Evolutionary conservation across 306 rosid genomes (phyloP).

Genomic region (Dryas drummondii): DNA sequence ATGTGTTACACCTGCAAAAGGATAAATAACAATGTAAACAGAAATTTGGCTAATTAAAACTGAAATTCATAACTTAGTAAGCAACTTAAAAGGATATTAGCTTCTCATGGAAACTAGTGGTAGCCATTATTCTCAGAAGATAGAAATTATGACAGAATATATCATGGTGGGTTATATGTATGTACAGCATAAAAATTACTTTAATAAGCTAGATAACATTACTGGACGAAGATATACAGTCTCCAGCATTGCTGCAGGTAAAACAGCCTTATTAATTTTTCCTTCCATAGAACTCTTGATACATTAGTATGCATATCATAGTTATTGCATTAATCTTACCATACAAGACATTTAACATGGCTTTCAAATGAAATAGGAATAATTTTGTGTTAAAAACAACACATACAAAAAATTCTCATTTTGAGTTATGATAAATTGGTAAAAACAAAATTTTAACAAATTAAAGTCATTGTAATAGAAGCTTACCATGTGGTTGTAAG

Average conservation of each 20-base stretch:
- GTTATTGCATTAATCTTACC: constrained; percentile 6
- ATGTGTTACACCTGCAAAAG: constrained; percentile 40
- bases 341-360: neutral
- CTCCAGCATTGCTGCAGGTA: constrained; percentile 7
- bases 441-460: constrained; percentile 15
- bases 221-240: neutral
- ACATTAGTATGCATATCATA: constrained; percentile 15
- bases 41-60: constrained; percentile 18
- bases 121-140: neutral
- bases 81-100: constrained; percentile 17
- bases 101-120: constrained; percentile 1
- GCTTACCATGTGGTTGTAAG: constrained; percentile 52
- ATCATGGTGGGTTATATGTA: neutral
- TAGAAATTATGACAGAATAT: neutral
- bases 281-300: constrained; percentile 10
- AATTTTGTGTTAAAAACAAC: neutral
- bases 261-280: constrained; percentile 10
- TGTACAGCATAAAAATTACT: constrained; percentile 2
- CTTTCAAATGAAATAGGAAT: neutral
- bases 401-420: constrained; percentile 19
- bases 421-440: constrained; percentile 12
- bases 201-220: constrained; percentile 1
- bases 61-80: neutral
- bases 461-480: constrained; percentile 24
- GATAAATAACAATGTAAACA: constrained; percentile 19